Percentiles rank a stretch among this genome's conserved stretches.
Conservation (phyloP, 129 eudicot species). For the Flaveria brownii region DNA sequence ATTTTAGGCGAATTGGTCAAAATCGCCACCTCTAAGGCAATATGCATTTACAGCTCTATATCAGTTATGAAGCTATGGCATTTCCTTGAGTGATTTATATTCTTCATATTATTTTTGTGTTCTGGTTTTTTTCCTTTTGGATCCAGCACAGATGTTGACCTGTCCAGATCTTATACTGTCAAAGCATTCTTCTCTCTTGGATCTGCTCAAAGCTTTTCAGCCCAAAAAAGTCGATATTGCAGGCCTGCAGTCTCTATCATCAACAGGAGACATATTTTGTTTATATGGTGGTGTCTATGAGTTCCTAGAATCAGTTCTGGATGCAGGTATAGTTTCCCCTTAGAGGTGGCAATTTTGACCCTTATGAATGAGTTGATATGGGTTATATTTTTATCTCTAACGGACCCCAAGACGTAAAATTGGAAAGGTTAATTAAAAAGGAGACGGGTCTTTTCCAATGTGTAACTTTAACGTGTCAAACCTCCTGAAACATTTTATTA, state of each 20-base stretch:
- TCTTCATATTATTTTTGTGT: conserved; percentile 10
- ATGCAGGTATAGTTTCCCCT: conserved; percentile 51
- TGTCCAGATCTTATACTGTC: conserved; percentile 37
- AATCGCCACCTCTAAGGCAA: neutral
- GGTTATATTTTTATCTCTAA: conserved; percentile 10
- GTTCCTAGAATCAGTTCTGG: conserved; percentile 60
- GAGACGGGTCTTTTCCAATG: neutral
- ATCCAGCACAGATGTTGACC: conserved; percentile 55
- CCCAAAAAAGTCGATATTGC: conserved; percentile 41
- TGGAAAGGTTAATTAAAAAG: neutral
- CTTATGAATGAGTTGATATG: neutral
- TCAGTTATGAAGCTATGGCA: neutral
- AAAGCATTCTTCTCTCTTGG: conserved; percentile 43
- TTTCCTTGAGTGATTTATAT: neutral
- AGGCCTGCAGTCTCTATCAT: conserved; percentile 47
- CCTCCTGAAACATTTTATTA: neutral
- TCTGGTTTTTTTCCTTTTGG: conserved; percentile 24
- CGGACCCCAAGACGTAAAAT: neutral
- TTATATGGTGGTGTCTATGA: conserved; percentile 61
- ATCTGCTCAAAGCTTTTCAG: conserved; percentile 70
- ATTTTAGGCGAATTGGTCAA: neutral
- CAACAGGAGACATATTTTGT: conserved; percentile 57
- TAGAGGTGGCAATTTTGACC: neutral
- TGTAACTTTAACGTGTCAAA: neutral
- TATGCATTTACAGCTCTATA: neutral